phyloP scores from a whole-genome alignment of 768 basidiomycete genomes.

The Tricholoma sp. region DNA sequence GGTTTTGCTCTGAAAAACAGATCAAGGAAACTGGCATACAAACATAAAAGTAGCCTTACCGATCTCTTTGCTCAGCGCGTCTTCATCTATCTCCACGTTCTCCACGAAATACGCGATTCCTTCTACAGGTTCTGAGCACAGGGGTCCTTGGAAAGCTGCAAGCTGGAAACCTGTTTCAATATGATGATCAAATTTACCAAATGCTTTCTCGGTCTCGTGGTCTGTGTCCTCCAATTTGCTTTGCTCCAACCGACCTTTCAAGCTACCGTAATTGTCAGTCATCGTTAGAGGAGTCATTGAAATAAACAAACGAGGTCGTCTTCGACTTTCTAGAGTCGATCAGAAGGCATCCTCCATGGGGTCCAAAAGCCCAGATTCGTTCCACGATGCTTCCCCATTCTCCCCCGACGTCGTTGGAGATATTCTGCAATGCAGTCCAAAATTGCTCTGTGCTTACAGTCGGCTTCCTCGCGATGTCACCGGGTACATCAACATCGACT shows the following conservation, averaged over 20 bases:
- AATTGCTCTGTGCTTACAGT: slow-evolving; percentile 72
- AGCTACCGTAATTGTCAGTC: slow-evolving; percentile 27
- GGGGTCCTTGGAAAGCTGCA: slow-evolving; percentile 88
- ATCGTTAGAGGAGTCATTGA: slow-evolving; percentile 2
- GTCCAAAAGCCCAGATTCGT: slow-evolving; percentile 88
- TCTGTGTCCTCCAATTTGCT: slow-evolving; percentile 23
- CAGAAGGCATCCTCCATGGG: slow-evolving; percentile 85
- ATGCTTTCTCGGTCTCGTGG: slow-evolving; percentile 29
- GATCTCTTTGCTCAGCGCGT: slow-evolving; percentile 58
- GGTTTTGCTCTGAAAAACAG: slow-evolving; percentile 57
- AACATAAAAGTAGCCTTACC: slow-evolving; percentile 33
- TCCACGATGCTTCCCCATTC: slow-evolving; percentile 79
- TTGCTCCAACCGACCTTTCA: slow-evolving; percentile 47
- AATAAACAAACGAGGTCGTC: slow-evolving; percentile 48
- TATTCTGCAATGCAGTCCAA: slow-evolving; percentile 64
- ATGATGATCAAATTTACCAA: slow-evolving; percentile 67
- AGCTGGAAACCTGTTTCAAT: slow-evolving; percentile 95
- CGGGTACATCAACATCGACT: slow-evolving; percentile 42
- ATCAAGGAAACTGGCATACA: slow-evolving; percentile 11
- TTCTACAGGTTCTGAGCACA: slow-evolving; percentile 93
- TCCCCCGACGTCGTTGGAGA: slow-evolving; percentile 68
- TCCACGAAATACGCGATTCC: slow-evolving; percentile 92
- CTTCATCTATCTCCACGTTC: slow-evolving; percentile 56
- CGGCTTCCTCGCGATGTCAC: slow-evolving; percentile 56
- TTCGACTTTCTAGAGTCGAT: slow-evolving; percentile 61